Percentiles rank a stretch among this genome's conserved stretches.
phyloP scores from a whole-genome alignment of 306 rosid species.

The Acmispon strigosus region DNA sequence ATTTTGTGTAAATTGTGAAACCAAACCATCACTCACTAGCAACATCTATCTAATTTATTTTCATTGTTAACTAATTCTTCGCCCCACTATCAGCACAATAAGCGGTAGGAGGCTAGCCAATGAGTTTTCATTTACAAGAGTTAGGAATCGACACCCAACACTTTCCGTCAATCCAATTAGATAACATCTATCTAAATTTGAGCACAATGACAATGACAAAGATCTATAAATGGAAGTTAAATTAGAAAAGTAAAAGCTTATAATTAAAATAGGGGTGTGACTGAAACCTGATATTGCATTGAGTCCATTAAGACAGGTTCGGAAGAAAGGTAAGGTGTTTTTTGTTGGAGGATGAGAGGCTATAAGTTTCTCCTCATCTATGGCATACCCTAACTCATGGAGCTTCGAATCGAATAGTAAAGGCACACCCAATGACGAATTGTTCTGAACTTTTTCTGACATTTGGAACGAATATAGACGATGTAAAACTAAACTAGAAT shows the following conservation, averaged over 20 bases:
- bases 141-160: no score
- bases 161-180: no score
- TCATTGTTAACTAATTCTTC: no score
- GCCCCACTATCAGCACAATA: no score
- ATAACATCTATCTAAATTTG: no score
- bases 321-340: background rate
- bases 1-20: no score
- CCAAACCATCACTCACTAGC: no score
- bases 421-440: background rate
- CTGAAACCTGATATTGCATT: slow-evolving; percentile 24
- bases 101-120: no score
- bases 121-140: no score
- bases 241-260: background rate
- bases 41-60: no score
- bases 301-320: slow-evolving; percentile 23
- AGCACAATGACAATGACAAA: background rate
- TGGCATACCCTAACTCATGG: background rate
- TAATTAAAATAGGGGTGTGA: background rate
- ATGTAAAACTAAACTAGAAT: background rate
- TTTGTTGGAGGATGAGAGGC: background rate
- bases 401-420: background rate
- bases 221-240: background rate
- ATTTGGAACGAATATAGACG: background rate
- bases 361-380: background rate
- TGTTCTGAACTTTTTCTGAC: background rate